A percentile compares a stretch with the other conserved stretches of the same genome.
These are phyloP conservation scores for Cordyceps javanica DNA, from an alignment of 2,329 filamentous ascomycete genomes.

Conservation along the genomic window DNA sequence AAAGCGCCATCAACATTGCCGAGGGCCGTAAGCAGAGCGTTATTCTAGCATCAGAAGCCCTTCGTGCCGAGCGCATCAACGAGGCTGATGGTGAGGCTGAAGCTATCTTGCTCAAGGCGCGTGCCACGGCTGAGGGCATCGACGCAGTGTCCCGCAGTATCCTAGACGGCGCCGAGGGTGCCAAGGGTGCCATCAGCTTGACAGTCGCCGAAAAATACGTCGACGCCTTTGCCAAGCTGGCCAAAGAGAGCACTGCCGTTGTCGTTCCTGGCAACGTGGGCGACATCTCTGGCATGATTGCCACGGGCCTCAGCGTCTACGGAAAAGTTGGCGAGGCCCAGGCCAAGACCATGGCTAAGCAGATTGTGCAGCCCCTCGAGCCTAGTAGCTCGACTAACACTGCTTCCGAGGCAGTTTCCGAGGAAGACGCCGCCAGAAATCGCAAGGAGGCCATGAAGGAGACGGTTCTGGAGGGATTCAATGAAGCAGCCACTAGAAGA, in stretches of 20 bases:
- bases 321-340: constrained; percentile 85
- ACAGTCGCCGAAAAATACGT: constrained; percentile 97
- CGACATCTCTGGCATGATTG: constrained; percentile 95
- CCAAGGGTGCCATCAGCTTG: constrained; percentile 78
- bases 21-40: constrained; percentile 96
- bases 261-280: constrained; percentile 96
- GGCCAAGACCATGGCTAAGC: constrained; percentile 57
- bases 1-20: constrained; percentile 97
- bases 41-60: constrained; percentile 88
- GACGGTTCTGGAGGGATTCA: constrained; percentile 34
- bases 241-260: constrained; percentile 90
- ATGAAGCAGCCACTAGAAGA: constrained; percentile 28
- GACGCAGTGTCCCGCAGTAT: constrained; percentile 78
- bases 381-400: constrained; percentile 17
- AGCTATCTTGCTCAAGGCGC: constrained; percentile 80
- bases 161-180: constrained; percentile 62
- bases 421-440: constrained; percentile 13
- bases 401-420: constrained; percentile 13
- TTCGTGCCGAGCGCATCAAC: constrained; percentile 90
- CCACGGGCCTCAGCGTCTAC: constrained; percentile 90
- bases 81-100: constrained; percentile 87
- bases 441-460: constrained; percentile 29
- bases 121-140: constrained; percentile 81
- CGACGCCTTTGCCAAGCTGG: constrained; percentile 85
- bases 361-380: constrained; percentile 32